Evolutionary conservation across 495 filamentous ascomycete species (phyloP).

Genomic region (Pseudoneurospora amorphoporcata): DNA sequence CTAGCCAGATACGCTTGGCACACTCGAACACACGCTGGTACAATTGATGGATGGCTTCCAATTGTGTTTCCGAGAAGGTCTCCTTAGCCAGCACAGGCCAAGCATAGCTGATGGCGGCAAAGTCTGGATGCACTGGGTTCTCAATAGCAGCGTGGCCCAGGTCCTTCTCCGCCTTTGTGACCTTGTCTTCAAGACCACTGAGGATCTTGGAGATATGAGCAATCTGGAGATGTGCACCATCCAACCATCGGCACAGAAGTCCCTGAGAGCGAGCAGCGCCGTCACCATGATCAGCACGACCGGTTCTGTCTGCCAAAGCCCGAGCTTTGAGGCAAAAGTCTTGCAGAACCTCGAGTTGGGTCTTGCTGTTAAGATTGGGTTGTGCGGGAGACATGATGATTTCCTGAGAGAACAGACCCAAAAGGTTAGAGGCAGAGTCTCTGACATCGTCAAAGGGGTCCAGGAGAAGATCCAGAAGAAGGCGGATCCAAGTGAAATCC

Average conservation of each 20-base stretch:
- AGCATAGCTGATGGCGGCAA: constrained; percentile 47
- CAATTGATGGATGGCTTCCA: constrained; percentile 30
- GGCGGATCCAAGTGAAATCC: constrained; percentile 43
- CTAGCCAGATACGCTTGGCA: constrained; percentile 59
- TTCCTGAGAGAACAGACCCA: constrained; percentile 35
- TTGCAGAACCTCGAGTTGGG: constrained; percentile 18
- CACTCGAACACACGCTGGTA: constrained; percentile 47
- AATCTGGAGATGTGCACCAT: constrained; percentile 30
- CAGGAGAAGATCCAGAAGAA: constrained; percentile 66
- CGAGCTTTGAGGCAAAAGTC: constrained; percentile 45
- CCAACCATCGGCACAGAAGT: constrained; percentile 35
- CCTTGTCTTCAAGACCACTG: constrained; percentile 43
- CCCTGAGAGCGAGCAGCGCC: constrained; percentile 58
- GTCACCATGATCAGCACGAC: constrained; percentile 78
- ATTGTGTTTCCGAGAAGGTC: constrained; percentile 19
- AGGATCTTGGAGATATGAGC: constrained; percentile 38
- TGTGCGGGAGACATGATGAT: constrained; percentile 2
- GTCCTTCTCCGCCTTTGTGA: constrained; percentile 44
- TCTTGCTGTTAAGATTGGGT: constrained; percentile 2
- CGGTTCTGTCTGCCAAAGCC: constrained; percentile 47
- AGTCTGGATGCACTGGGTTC: constrained; percentile 59
- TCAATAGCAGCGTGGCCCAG: constrained; percentile 51
- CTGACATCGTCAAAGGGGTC: constrained; percentile 93
- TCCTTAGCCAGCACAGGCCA: constrained; percentile 31
- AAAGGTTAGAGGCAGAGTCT: constrained; percentile 46